Evolutionary conservation across 1,139 yeast genomes (phyloP), one percentile per base, ranked within the genome.

Genomic region (Candida albicans): DNA sequence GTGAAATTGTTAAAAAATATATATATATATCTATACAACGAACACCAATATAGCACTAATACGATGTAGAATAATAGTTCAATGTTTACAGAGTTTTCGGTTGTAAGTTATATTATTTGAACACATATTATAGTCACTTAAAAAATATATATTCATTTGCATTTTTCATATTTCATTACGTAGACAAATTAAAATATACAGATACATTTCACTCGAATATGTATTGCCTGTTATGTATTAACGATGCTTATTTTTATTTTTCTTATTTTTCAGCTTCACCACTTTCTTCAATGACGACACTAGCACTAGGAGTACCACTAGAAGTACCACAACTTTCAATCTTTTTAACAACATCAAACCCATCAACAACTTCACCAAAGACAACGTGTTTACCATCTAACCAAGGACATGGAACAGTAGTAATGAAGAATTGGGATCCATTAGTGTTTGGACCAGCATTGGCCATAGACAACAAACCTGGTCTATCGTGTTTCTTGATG

Each of bases 401-500:
- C 74, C 74, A 68, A 33, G 70, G 69, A 51, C 70, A 64, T 39
- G 73, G 70, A 34, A 69, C 73, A 35, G 75, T 68, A 54, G 75
- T 69, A 50, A 69, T 67, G 55, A 69, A 69, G 44, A 69, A 69
- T 53, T 69, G 75, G 12, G 72, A 67, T 4, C 73, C 73, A 50
- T 69, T 69, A 52, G 75, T 66, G 58, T 67, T 65, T 49, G 73
- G 73, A 25, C 75, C 75, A 37, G 73, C 68, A 51, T 69, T 69
- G 47, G 75, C 75, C 74, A 68, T 68, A 29, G 69, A 62, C 55
- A 69, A 66, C 47, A 69, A 64, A 35, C 73, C 73, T 27, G 67
- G 65, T 54, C 56, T 65, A 55, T 57, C 59, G 58, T 69, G 75
- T 45, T 50, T 61, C 52, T 60, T 57, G 36, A 49, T 45, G 55